Evolutionary conservation across 495 filamentous ascomycete genomes (phyloP), one percentile per base, ranked within the genome.

Genomic region (Gamarada debralockiae): DNA sequence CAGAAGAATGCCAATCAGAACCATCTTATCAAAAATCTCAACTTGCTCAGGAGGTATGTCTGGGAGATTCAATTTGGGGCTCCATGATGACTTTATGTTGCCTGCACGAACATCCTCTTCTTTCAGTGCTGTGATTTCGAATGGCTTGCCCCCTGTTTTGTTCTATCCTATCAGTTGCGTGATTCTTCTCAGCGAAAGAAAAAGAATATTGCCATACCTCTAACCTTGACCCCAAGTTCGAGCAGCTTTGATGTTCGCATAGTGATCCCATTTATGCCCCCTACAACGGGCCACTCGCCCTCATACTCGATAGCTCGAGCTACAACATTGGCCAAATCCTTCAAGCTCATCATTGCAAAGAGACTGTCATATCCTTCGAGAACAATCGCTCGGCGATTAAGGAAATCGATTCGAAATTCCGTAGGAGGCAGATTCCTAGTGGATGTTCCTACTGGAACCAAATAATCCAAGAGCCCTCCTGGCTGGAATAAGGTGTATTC

Each of bases 401-500:
- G 21, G 45, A 77, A 76, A 59, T 81, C 74, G 48, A 74, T 65
- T 0, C 59, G 38, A 0, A 48, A 66, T 5, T 77, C 55, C 1
- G 74, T 40, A 0, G 61, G 60, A 2, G 58, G 46, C 3, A 84
- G 15, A 53, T 83, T 60, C 38, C 71, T 74, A 12, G 73, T 33
- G 9, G 77, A 69, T 53, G 69, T 65, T 25, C 75, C 59, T 0
- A 78, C 77, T n/a, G 52, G 51, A 13, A 73, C 71, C 1, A 81
- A 52, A 53, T 81, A 82, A 58, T 83, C 62, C 0, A 73, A 18
- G 57, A 82, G 77, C 2, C 76, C 9, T 2, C 79, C 81, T 0
- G 73, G 72, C 33, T 79, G 74, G 54, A 83, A 83, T 4, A 81
- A 62, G 3, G 60, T 67, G 61, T 83, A 84, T 56, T 82, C 74